Evolutionary conservation across 2,329 filamentous ascomycete genomes (phyloP), one percentile per base, ranked within the genome.

Genomic region (Macrophomina pseudophaseolina): DNA sequence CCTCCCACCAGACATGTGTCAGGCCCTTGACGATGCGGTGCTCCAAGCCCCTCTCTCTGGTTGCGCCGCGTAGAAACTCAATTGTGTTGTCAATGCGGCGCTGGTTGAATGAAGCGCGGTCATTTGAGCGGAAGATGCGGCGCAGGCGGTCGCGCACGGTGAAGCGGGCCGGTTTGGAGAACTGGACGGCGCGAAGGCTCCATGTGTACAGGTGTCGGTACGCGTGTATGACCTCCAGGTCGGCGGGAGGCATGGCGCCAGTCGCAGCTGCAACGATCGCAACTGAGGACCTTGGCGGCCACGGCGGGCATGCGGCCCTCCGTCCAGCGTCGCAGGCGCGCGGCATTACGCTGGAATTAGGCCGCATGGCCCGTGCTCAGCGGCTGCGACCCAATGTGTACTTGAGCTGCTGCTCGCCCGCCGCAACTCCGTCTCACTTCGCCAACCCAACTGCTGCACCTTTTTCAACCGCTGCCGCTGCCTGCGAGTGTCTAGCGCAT

Each of bases 11-110:
- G 42, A 74, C 78, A 63, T 78, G 74, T 18, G 92, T 72, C 56
- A 94, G 75, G 70, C 90, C 93, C 78, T 88, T 91, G 66, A 94
- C 74, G 8, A 95, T 85, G 66, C 79, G 84, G 75, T 94, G 90
- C 81, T 94, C 92, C 38, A 93, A 71, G 0, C 91, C 91, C 65
- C 79, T 85, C 71, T 87, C 83, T 68, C 79, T 81, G 1, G 86
- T 84, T 4, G 92, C 92, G 48, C 87, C 86, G 38, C 87, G 79
- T 1, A 94, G 79, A 73, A 95, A 94, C 75, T 87, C 87, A 4
- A 91, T 73, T 0, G 92, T 95, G 68, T 88, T 87, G 69, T 84
- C 80, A 62, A 91, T 82, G 60, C 82, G 83, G 54, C 81, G 78
- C 6, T 78, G 69, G 65, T 77, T 71, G 67, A 77, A 80, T 49